Evolutionary conservation across 805 yeast species (phyloP), one percentile per base, ranked within the genome.

Genomic region (Kluyveromyces aestuarii): DNA sequence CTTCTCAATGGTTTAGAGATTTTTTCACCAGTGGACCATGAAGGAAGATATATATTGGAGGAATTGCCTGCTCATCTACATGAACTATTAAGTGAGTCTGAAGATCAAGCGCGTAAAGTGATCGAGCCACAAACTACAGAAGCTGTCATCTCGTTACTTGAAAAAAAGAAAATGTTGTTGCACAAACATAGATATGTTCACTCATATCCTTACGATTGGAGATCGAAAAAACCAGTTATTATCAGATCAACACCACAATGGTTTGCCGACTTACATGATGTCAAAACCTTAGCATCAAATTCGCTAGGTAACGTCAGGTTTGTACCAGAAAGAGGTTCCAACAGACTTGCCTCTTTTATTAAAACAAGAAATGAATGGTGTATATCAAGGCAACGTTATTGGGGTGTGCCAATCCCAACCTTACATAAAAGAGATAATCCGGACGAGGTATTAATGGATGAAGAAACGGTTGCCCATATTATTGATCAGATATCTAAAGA

Each of bases 371-470:
- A 81, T 53, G 99, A 93, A 61, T 93, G 99, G 99, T 93, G 99
- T 68, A 89, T 93, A 33, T 90, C 98, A 1, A 74, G 99, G 58
- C 99, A 93, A 64, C 79, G 99, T 55, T 74, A 79, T 17, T 93
- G 99, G 99, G 99, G 99, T 42, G 97, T 93, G 35, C 99, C 99
- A 1, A 85, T 93, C 38, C 98, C 99, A 1, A 93, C 86, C 0
- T 67, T 93, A 8, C 86, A 83, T 66, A 70, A 77, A 42, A 70
- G 69, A 47, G 52, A 45, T 13, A 71, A 72, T 37, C 77, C 86
- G 1, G 84, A 79, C n/a, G 80, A 75, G 44, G 84, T 89, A 1
- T 54, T 88, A 10, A 69, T 81, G 63, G 81, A 79, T 41, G 73
- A 72, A 18, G 77, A 70, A 36, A 72, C 79, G 1, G 77, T 89